Conservation (phyloP, 805 yeast genomes). For the Kodamaea sagamina region DNA sequence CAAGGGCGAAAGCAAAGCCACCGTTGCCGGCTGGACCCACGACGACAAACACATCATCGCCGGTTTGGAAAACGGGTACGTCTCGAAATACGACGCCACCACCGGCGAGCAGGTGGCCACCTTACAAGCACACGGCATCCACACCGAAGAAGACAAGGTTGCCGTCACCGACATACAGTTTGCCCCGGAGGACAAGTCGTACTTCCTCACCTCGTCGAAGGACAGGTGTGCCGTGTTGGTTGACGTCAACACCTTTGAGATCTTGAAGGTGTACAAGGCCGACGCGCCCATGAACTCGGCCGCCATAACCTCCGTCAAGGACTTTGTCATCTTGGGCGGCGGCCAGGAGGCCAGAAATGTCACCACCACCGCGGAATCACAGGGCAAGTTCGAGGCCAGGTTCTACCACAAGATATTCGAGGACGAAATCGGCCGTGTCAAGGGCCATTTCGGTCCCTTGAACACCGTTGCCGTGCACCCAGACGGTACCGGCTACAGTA, state of each 20-base stretch:
- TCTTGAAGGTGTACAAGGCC: slow-evolving; percentile 73
- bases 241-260: slow-evolving; percentile 72
- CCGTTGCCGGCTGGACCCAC: slow-evolving; percentile 87
- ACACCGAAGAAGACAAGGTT: slow-evolving; percentile 45
- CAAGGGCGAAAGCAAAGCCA: slow-evolving; percentile 59
- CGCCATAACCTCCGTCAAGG: slow-evolving; percentile 88
- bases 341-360: slow-evolving; percentile 99
- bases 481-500: slow-evolving; percentile 87
- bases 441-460: slow-evolving; percentile 99
- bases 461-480: slow-evolving; percentile 94
- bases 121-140: slow-evolving; percentile 69
- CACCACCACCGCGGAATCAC: slow-evolving; percentile 90
- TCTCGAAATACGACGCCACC: slow-evolving; percentile 74
- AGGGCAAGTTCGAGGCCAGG: slow-evolving; percentile 96
- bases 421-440: slow-evolving; percentile 95
- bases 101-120: slow-evolving; percentile 70
- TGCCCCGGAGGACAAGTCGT: slow-evolving; percentile 74
- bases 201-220: slow-evolving; percentile 89
- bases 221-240: slow-evolving; percentile 82
- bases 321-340: slow-evolving; percentile 92
- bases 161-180: slow-evolving; percentile 86
- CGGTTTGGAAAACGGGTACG: slow-evolving; percentile 84
- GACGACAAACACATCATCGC: slow-evolving; percentile 73
- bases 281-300: slow-evolving; percentile 97
- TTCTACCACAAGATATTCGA: slow-evolving; percentile 92